Conservation (phyloP, 2,329 filamentous ascomycete species). For the Tolypocladium cylindrosporum region DNA sequence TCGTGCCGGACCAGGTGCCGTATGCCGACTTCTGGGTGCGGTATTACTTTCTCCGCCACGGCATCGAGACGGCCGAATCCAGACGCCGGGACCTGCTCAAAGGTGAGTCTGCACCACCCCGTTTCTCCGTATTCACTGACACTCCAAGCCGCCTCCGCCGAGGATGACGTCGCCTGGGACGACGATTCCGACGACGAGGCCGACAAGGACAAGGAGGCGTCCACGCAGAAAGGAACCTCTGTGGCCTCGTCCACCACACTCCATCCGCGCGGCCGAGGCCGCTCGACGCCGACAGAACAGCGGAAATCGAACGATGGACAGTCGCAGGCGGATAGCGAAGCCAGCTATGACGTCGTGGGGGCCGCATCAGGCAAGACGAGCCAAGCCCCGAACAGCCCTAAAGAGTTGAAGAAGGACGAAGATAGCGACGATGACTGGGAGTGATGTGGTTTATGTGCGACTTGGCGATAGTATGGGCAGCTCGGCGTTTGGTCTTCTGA, state of each 20-base stretch:
- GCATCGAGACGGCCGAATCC: slow-evolving; percentile 87
- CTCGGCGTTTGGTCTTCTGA: slow-evolving; percentile 22
- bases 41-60: slow-evolving; percentile 90
- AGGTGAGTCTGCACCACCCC: slow-evolving; percentile 43
- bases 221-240: slow-evolving; percentile 31
- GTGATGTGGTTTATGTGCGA: slow-evolving; percentile 3
- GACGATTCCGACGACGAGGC: slow-evolving; percentile 56
- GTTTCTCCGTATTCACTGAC: slow-evolving; percentile 2
- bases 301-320: slow-evolving; percentile 80
- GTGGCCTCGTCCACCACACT: slow-evolving; percentile 51
- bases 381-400: slow-evolving; percentile 61
- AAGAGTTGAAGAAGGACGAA: slow-evolving; percentile 42
- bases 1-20: slow-evolving; percentile 87
- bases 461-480: slow-evolving; percentile 13
- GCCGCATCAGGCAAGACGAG: slow-evolving; percentile 67
- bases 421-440: slow-evolving; percentile 19
- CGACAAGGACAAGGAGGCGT: slow-evolving; percentile 15
- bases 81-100: slow-evolving; percentile 82
- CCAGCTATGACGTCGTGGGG: slow-evolving; percentile 89
- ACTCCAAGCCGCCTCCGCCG: slow-evolving; percentile 49
- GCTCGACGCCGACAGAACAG: slow-evolving; percentile 53
- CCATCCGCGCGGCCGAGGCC: slow-evolving; percentile 35
- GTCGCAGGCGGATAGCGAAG: slow-evolving; percentile 85
- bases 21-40: slow-evolving; percentile 87
- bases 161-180: slow-evolving; percentile 63